Percentiles rank a stretch among this genome's conserved stretches.
phyloP scores from a whole-genome alignment of 2,329 filamentous ascomycete genomes.

The Talaromyces amestolkiae region DNA sequence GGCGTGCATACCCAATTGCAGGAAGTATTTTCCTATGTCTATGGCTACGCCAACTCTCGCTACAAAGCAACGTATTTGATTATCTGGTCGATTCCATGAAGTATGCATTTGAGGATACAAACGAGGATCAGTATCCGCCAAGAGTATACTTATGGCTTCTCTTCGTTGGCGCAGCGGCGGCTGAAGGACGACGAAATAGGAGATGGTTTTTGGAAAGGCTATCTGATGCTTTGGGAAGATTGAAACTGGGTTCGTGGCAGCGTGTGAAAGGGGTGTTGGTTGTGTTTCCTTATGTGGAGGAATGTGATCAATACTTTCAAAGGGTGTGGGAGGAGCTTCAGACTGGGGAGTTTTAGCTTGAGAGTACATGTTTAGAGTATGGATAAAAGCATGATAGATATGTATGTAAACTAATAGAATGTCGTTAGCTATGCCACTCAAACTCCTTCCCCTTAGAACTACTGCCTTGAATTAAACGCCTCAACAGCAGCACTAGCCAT shows the following conservation, averaged over 20 bases:
- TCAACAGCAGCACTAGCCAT: conserved; percentile 8
- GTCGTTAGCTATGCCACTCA: too few species aligned
- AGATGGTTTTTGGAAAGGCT: background rate
- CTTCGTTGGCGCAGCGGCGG: background rate
- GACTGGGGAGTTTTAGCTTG: background rate
- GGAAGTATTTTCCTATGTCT: conserved; percentile 11
- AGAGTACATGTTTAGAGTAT: background rate
- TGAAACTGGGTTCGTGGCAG: conserved; percentile 7
- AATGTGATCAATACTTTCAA: background rate
- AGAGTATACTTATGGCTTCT: background rate
- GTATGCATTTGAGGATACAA: conserved; percentile 5
- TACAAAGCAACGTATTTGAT: conserved; percentile 3
- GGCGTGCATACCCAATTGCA: conserved; percentile 9
- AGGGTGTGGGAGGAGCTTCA: conserved; percentile 8
- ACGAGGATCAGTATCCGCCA: background rate
- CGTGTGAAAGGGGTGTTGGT: background rate
- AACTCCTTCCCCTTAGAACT: background rate
- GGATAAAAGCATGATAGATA: background rate
- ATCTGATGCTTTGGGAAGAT: background rate
- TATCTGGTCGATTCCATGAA: conserved; percentile 2
- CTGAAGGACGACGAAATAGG: background rate
- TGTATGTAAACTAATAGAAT: background rate
- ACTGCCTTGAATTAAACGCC: background rate
- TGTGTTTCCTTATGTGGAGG: conserved; percentile 4
- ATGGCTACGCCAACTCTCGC: conserved; percentile 2